Conservation (phyloP, 768 basidiomycete species). For the Pulveroboletus sp. region DNA sequence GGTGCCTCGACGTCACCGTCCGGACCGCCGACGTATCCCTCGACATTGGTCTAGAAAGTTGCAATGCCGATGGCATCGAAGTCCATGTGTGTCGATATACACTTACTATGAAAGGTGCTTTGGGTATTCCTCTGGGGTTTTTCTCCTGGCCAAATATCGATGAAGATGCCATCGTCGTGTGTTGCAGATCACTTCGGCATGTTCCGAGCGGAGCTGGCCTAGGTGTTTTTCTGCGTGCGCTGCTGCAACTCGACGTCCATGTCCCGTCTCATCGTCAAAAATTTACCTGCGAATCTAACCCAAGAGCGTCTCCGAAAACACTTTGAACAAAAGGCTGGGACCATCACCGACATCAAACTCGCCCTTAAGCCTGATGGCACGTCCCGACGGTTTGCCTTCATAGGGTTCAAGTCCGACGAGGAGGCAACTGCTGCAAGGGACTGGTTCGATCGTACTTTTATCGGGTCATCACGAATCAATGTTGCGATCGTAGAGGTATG, state of each 20-base stretch:
- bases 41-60: constrained; percentile 69
- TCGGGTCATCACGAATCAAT: constrained; percentile 72
- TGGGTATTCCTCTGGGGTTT: constrained; percentile 91
- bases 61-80: constrained; percentile 2
- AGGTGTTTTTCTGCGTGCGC: background rate
- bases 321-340: constrained; percentile 61
- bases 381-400: constrained; percentile 85
- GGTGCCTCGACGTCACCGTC: constrained; percentile 75
- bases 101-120: constrained; percentile 90
- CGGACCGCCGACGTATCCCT: constrained; percentile 76
- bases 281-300: constrained; percentile 68
- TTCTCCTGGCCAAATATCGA: constrained; percentile 43
- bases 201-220: constrained; percentile 25
- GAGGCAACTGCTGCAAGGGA: constrained; percentile 72
- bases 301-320: constrained; percentile 61
- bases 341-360: constrained; percentile 84
- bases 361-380: constrained; percentile 73
- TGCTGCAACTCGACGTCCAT: constrained; percentile 33
- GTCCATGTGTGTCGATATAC: background rate
- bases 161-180: constrained; percentile 19
- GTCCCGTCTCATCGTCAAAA: constrained; percentile 84
- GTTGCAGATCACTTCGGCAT: constrained; percentile 7
- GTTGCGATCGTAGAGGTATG: constrained; percentile 74
- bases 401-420: constrained; percentile 79
- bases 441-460: constrained; percentile 83